Conservation (phyloP, 805 yeast species). For the Candida quercuum region DNA sequence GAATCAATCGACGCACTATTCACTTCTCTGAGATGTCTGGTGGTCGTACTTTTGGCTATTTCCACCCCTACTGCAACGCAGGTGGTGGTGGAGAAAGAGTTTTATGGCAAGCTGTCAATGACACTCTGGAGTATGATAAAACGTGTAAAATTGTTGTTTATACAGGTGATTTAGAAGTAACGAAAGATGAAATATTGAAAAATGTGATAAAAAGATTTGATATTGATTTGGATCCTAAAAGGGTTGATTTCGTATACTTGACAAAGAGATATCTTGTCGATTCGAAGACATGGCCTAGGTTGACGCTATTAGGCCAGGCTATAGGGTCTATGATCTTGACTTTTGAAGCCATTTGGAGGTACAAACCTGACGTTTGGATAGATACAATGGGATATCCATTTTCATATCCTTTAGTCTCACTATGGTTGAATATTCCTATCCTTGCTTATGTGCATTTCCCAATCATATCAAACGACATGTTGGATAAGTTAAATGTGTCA, state of each 20-base stretch:
- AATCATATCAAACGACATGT: conserved; percentile 83
- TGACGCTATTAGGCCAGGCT: conserved; percentile 86
- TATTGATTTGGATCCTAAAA: conserved; percentile 40
- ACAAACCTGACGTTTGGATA: conserved; percentile 82
- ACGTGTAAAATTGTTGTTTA: conserved; percentile 62
- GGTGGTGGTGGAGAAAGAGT: conserved; percentile 99
- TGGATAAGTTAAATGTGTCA: conserved; percentile 44
- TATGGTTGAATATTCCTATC: conserved; percentile 64
- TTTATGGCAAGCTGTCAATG: conserved; percentile 85
- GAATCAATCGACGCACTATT: neutral
- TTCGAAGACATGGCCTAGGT: conserved; percentile 64
- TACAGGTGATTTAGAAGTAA: conserved; percentile 54
- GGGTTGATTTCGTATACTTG: conserved; percentile 62
- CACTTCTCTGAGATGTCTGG: neutral
- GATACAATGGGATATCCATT: conserved; percentile 96
- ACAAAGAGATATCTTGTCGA: conserved; percentile 57
- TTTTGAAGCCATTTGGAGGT: conserved; percentile 59
- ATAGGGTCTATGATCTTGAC: conserved; percentile 69
- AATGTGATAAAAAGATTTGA: conserved; percentile 54
- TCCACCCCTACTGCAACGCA: conserved; percentile 93
- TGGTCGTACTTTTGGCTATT: conserved; percentile 66
- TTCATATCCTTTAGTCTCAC: conserved; percentile 59
- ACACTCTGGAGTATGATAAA: conserved; percentile 48
- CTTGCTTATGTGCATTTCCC: conserved; percentile 94
- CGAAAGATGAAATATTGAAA: conserved; percentile 42